phyloP scores from a whole-genome alignment of 176 grass and related monocot genomes.

The Oryza longistaminata region DNA sequence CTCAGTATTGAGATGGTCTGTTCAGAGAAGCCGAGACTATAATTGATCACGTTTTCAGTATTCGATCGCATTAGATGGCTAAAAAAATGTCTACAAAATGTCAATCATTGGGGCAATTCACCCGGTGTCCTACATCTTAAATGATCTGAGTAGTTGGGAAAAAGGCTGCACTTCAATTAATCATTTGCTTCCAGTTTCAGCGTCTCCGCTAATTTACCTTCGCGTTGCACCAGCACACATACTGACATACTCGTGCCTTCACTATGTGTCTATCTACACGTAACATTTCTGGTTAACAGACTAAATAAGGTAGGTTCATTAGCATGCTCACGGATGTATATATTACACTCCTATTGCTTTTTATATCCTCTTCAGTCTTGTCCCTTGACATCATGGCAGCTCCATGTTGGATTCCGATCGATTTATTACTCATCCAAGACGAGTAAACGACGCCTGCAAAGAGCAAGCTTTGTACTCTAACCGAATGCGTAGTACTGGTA shows the following conservation, averaged over 20 bases:
- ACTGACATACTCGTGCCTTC: neutral
- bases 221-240: neutral
- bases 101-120: neutral
- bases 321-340: neutral
- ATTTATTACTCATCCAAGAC: conserved; percentile 5
- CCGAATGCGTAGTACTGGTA: neutral
- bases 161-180: neutral
- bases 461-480: neutral
- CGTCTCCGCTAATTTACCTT: conserved; percentile 1
- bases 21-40: neutral
- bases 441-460: neutral
- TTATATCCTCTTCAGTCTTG: neutral
- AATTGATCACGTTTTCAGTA: neutral
- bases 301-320: neutral
- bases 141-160: neutral
- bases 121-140: neutral
- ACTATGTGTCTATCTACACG: neutral
- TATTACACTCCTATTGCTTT: neutral
- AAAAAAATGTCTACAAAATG: neutral
- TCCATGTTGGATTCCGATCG: neutral
- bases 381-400: neutral
- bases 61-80: neutral
- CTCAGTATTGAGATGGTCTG: neutral
- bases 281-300: conserved; percentile 17
- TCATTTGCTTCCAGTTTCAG: conserved; percentile 19